Conservation (phyloP, 371 early-diverging fungal genomes). For the Sporodiniella umbellata region DNA sequence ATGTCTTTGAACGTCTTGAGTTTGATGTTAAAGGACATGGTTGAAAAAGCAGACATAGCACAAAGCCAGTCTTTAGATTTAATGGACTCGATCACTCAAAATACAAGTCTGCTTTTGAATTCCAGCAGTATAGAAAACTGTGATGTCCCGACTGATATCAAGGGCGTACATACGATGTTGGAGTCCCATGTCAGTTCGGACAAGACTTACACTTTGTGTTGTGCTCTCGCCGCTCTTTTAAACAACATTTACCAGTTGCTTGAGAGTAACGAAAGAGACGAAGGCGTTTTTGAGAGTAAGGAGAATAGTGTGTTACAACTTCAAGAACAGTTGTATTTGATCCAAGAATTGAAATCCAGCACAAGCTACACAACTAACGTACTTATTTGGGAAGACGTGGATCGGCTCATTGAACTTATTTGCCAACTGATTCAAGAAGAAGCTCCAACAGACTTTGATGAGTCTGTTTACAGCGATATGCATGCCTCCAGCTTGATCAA, state of each 20-base stretch:
- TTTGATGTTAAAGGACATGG: constrained; percentile 28
- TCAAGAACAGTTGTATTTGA: constrained; percentile 21
- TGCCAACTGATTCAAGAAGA: constrained; percentile 6
- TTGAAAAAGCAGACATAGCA: constrained; percentile 5
- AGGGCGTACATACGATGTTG: constrained; percentile 25
- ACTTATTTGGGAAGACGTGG: constrained; percentile 39
- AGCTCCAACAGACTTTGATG: constrained; percentile 2
- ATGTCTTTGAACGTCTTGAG: constrained; percentile 33
- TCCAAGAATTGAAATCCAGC: constrained; percentile 11
- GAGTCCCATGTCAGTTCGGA: constrained; percentile 14
- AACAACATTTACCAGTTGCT: constrained; percentile 37
- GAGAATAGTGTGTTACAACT: constrained; percentile 9
- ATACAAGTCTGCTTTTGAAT: constrained; percentile 15
- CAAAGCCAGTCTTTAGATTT: constrained; percentile 8
- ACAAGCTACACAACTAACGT: constrained; percentile 19
- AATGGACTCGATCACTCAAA: constrained; percentile 29
- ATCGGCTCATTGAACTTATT: constrained; percentile 36
- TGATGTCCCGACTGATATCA: constrained; percentile 33
- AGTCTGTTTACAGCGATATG: constrained; percentile 7
- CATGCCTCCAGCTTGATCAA: background rate
- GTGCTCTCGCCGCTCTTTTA: constrained; percentile 40
- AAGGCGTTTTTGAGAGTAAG: background rate
- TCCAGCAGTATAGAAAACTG: constrained; percentile 19
- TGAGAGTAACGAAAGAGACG: constrained; percentile 11
- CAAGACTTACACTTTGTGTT: constrained; percentile 40